Evolutionary conservation across 2,329 filamentous ascomycete genomes (phyloP).

Genomic region (Colletotrichum costaricense): DNA sequence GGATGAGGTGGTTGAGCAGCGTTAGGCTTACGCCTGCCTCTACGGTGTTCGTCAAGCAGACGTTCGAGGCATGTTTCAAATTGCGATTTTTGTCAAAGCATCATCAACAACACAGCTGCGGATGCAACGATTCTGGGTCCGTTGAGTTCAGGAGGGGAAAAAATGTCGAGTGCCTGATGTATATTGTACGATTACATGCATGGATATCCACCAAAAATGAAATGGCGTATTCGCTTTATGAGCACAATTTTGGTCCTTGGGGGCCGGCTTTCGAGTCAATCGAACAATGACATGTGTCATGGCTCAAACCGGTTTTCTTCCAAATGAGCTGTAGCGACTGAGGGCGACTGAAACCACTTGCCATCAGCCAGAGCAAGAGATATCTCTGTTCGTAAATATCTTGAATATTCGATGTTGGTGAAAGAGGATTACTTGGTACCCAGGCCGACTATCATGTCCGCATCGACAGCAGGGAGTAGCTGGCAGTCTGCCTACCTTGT

Average conservation of each 20-base stretch:
- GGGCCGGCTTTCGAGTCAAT: not conserved
- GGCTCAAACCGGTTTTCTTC: not conserved
- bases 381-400: not conserved
- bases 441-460: not conserved
- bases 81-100: not conserved
- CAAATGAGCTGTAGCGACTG: no score
- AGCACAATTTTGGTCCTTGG: not conserved
- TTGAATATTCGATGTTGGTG: not conserved
- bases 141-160: not conserved
- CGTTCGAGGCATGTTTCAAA: not conserved
- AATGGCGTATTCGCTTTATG: not conserved
- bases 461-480: not conserved
- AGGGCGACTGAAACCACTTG: not conserved
- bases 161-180: not conserved
- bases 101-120: not conserved
- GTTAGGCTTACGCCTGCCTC: not conserved
- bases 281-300: no score
- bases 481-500: slow-evolving; percentile 3
- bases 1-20: not conserved
- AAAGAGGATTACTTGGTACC: not conserved
- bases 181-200: slow-evolving; percentile 29
- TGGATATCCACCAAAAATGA: slow-evolving; percentile 25
- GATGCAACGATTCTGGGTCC: not conserved
- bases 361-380: not conserved
- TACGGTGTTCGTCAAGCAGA: no score